These are phyloP conservation scores for Neoscytalidium dimidiatum DNA, from an alignment of 2,329 filamentous ascomycete species.

Conservation along the genomic window DNA sequence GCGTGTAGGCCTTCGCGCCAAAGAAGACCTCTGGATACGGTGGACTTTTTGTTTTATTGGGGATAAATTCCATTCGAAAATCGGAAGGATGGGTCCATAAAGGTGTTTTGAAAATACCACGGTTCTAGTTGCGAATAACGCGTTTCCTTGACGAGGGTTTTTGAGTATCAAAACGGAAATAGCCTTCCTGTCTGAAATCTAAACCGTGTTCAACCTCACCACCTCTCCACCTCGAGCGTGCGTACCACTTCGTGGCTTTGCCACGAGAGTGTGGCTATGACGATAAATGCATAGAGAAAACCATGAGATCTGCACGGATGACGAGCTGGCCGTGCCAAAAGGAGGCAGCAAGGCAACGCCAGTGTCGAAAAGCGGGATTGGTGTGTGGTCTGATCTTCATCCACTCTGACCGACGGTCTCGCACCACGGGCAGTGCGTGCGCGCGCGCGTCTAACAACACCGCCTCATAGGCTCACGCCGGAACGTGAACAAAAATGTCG, in stretches of 20 bases:
- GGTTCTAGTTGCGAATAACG: neutral
- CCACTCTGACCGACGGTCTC: neutral
- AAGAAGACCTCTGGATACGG: neutral
- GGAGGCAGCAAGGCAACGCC: neutral
- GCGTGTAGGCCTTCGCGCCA: neutral
- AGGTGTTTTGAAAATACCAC: conserved; percentile 13
- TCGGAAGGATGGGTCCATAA: neutral
- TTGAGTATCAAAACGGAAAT: neutral
- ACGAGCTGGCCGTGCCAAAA: neutral
- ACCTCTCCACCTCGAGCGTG: neutral
- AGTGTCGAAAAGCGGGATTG: neutral
- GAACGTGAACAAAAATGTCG: neutral
- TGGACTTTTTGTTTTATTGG: neutral
- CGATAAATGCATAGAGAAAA: neutral
- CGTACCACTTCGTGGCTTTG: neutral
- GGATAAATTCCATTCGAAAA: neutral
- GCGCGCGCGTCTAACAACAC: neutral
- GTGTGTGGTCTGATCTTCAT: neutral
- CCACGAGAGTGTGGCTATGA: neutral
- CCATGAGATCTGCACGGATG: neutral
- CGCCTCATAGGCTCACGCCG: neutral
- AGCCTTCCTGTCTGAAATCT: neutral
- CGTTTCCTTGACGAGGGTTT: neutral
- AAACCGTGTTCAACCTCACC: neutral
- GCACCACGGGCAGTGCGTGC: neutral